Evolutionary conservation across 805 yeast genomes (phyloP), one percentile per base, ranked within the genome.

Genomic region (Yarrowia sp.): DNA sequence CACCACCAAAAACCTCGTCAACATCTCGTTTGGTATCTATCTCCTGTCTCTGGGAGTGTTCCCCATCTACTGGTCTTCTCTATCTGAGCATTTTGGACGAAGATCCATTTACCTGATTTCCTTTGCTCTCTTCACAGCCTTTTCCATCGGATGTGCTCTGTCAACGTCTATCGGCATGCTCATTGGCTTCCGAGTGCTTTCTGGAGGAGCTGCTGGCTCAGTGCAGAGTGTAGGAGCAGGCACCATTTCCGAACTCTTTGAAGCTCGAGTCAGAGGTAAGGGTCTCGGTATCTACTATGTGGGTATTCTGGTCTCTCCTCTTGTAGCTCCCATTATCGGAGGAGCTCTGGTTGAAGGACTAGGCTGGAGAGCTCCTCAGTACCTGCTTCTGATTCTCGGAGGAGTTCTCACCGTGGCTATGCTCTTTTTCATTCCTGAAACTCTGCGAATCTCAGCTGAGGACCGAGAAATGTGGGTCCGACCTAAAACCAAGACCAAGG

Each of bases 151-250:
- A 1, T 84, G 90, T 73, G 87, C 96, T 0, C 77, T 89, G 35
- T 81, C 92, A 0, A 88, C 87, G 1, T 82, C 79, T 68, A 87
- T 91, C 41, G 82, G 82, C 0, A 80, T 87, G 67, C 82, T 92
- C 59, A 89, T 91, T 72, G 86, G 85, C 1, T 84, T 91, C 68
- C 82, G 97, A 72, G 84, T 89, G 5, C 77, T 91, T 0, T 82
- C 89, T 53, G 97, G 97, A 67, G 97, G 92, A 0, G 85, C 89
- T 70, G 89, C 93, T 1, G 95, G 95, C 0, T 86, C 92, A 50
- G 97, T 92, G 0, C 97, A 92, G 76, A 85, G 93, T 19, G 91
- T 91, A 38, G 97, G 97, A 4, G 97, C 97, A 0, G 97, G 97
- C 1, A 90, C 97, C 0, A 87, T 91, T 19, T 84, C 90, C 22